A percentile compares a stretch with the other conserved stretches of the same genome.
phyloP scores from a whole-genome alignment of 208 protist genomes.

The Trypanosomatidae sp. region DNA sequence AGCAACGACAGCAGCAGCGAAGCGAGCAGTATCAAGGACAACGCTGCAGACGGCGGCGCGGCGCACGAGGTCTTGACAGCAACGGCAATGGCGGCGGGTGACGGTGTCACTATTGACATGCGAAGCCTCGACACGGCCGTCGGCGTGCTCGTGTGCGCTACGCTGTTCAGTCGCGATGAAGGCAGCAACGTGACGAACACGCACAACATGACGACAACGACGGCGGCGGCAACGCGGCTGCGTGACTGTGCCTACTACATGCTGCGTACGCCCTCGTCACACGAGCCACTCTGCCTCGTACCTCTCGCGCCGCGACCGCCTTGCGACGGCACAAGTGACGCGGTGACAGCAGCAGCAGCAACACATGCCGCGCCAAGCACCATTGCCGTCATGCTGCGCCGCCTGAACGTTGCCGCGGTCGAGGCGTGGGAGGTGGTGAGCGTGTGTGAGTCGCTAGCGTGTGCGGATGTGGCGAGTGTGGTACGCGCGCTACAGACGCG shows the following conservation, averaged over 20 bases:
- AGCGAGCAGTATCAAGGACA: too few species aligned
- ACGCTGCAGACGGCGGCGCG: neutral
- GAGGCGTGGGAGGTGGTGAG: constrained; percentile 58
- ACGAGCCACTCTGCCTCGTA: constrained; percentile 30
- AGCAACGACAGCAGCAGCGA: too few species aligned
- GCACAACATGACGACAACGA: too few species aligned
- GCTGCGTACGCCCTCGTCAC: constrained; percentile 18
- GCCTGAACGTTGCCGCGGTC: constrained; percentile 24
- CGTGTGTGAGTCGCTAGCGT: constrained; percentile 24
- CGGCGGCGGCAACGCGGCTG: too few species aligned
- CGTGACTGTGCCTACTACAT: constrained; percentile 47
- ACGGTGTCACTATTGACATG: constrained; percentile 45
- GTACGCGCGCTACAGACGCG: constrained; percentile 30
- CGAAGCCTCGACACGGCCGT: constrained; percentile 22
- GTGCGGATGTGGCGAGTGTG: constrained; percentile 44
- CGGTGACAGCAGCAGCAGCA: too few species aligned
- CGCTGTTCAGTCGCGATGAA: constrained; percentile 37
- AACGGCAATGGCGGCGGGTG: constrained; percentile 33
- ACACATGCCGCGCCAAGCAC: too few species aligned
- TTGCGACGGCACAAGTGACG: too few species aligned
- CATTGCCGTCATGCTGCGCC: constrained; percentile 54
- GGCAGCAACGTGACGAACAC: too few species aligned
- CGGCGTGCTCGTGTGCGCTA: constrained; percentile 39
- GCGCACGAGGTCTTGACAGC: constrained; percentile 11
- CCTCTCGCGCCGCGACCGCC: too few species aligned